Percentiles rank a stretch among this genome's conserved stretches.
Conservation (phyloP, 805 yeast species). For the Ogataea parapolymorpha region DNA sequence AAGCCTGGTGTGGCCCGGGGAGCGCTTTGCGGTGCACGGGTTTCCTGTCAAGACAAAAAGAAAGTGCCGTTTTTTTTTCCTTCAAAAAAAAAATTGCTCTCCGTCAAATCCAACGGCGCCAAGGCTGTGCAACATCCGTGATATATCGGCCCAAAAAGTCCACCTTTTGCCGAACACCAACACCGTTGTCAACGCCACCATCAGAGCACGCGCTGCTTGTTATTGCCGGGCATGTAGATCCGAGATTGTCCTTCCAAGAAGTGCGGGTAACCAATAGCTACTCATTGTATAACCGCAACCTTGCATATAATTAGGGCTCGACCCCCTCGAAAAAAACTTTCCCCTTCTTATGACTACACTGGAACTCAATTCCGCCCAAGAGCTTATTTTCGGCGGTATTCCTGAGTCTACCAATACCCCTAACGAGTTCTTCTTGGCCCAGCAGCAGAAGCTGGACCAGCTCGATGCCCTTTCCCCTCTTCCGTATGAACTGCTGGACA, state of each 20-base stretch:
- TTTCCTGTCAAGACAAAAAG: neutral
- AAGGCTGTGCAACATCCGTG: slow-evolving; percentile 8
- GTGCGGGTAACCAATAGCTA: neutral
- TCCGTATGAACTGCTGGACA: slow-evolving; percentile 33
- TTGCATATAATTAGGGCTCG: slow-evolving; percentile 1
- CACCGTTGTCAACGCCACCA: too few relatives aligned
- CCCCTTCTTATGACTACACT: slow-evolving; percentile 20
- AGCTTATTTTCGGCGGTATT: slow-evolving; percentile 9
- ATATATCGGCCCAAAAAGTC: slow-evolving; percentile 3
- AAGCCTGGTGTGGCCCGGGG: neutral
- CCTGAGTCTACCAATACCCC: slow-evolving; percentile 9
- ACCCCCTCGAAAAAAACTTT: slow-evolving; percentile 1
- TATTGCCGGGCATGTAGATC: neutral
- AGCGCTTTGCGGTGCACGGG: slow-evolving; percentile 5
- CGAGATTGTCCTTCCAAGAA: neutral
- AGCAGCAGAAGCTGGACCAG: slow-evolving; percentile 16
- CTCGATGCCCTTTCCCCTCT: slow-evolving; percentile 22
- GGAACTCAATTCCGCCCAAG: slow-evolving; percentile 15
- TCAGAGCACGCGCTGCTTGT: too few relatives aligned
- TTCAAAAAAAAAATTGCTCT: too few relatives aligned
- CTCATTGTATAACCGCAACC: neutral
- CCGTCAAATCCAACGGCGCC: neutral
- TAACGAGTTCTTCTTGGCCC: slow-evolving; percentile 17
- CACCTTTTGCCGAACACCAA: too few relatives aligned
- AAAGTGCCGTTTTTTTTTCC: neutral